Percentiles rank a stretch among this genome's conserved stretches.
phyloP scores from a whole-genome alignment of 208 protist genomes.

The Acanthamoeba polyphaga region DNA sequence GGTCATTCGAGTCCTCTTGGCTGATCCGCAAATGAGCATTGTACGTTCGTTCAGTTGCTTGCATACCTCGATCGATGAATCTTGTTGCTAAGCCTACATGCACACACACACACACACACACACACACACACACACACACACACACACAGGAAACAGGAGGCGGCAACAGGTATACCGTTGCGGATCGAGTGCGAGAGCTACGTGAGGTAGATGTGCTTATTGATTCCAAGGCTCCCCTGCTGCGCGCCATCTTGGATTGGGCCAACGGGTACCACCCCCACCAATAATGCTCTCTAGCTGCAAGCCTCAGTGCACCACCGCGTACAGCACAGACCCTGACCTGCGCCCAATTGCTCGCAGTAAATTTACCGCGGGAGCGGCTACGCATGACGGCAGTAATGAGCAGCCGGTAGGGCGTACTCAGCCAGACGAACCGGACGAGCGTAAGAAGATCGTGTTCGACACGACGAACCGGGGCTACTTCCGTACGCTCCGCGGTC shows the following conservation, averaged over 20 bases:
- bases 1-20: background rate
- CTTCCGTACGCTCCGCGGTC: background rate
- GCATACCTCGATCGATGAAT: background rate
- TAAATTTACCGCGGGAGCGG: too few species aligned
- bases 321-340: too few species aligned
- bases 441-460: background rate
- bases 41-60: background rate
- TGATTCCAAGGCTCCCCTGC: background rate
- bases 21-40: conserved; percentile 2
- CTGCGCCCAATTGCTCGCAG: too few species aligned
- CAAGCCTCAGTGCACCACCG: too few species aligned
- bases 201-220: background rate
- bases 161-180: background rate
- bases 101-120: background rate
- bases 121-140: background rate
- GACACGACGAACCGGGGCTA: conserved; percentile 21
- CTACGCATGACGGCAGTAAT: too few species aligned
- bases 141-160: background rate
- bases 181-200: background rate
- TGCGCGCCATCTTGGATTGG: conserved; percentile 14
- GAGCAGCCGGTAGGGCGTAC: too few species aligned
- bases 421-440: background rate
- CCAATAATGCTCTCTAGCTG: too few species aligned
- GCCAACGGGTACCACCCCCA: background rate
- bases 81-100: too few species aligned